Evolutionary conservation across 78 protist genomes (phyloP), one percentile per base, ranked within the genome.

Genomic region (Dictyostelium brefeldianum): DNA sequence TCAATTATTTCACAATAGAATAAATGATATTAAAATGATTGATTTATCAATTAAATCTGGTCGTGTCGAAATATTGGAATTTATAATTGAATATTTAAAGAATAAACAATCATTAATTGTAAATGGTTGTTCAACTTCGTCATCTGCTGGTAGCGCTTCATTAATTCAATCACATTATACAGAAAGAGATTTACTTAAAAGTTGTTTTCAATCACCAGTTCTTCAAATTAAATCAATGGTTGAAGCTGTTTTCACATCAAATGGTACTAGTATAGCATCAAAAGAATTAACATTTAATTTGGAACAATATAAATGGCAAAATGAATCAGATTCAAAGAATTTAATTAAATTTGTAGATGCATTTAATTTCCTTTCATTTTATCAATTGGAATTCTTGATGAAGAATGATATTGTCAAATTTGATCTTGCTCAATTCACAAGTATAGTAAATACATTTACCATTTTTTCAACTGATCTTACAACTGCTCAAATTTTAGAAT

Each of bases 41-140:
- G 78, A 70, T 43, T 27, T 41, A 20, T 50, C 78, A 41, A 70
- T 70, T 41, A 70, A 18, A 41, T 20, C 25, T 41, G 78, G 78
- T 70, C 17, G 43, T 20, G 11, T 46, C 0, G 78, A 41, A 3
- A 41, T 14, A 5, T 17, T 70, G 0, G 78, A 70, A 18, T 70
- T 70, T n/a, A 5, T 70, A 18, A 2, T 65, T 29, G 20, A 65
- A 29, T 65, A 25, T 15, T 29, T 65, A 14, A 12, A 65, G 36
- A n/a, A 65, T 9, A 65, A 65, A 65, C 47, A 65, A 65, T 25
- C 25, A 36, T 36, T 36, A 36, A 36, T 36, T 2, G 2, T n/a
- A 36, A 36, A 2, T 36, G 43, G 2, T 36, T 36, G 43, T 36
- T 36, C 43, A 36, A 36, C 2, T 36, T 36, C 43, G 2, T 36